Base-by-base conservation (phyloP, 441 rosid genomes). In the Erodium texanum region DNA sequence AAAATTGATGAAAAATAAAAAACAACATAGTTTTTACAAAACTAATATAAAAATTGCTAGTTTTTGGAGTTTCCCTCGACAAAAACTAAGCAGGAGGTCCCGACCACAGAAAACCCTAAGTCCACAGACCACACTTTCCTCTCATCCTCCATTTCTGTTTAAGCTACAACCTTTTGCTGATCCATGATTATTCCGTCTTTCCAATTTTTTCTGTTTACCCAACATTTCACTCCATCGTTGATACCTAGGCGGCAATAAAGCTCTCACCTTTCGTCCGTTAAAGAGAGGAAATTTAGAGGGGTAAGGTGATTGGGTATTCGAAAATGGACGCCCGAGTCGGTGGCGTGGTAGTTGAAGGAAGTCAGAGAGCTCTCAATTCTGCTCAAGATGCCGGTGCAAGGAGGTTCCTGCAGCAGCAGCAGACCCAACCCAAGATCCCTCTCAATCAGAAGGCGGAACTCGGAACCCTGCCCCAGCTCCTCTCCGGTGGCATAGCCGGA, bases 401-500 rank as follows among this genome's bases (percentile, higher is more conserved):
- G 64, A 73, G 74, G 74, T 65, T 79, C 12, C 66, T 83, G 58
- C 82, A 74, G 27, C 82, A 74, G 27, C 82, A 29, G 34, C 1
- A 1, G 34, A 29, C 6, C 34, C 34, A 29, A 29, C 34, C 34
- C 34, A 29, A 29, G 34, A 29, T 0, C 34, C 34, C 34, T 29
- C 34, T 29, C 34, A 29, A 29, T 29, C 34, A 29, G 34, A 83
- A 82, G 67, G 67, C 85, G 62, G 89, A 85, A 82, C 80, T 89
- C 73, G 98, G 93, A 68, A 84, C 95, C 0, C 79, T 84, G 32
- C 70, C 89, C 0, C 96, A 93, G 86, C 92, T 93, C 27, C 69
- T 93, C n/a, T 87, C 98, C 20, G 97, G 98, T 48, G 98, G 98
- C 1, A 77, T 89, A 24, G 98, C 97, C 3, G 98, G 98, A 6